These are phyloP conservation scores for Pisolithus microcarpus DNA, from an alignment of 768 basidiomycete species.

Conservation along the genomic window DNA sequence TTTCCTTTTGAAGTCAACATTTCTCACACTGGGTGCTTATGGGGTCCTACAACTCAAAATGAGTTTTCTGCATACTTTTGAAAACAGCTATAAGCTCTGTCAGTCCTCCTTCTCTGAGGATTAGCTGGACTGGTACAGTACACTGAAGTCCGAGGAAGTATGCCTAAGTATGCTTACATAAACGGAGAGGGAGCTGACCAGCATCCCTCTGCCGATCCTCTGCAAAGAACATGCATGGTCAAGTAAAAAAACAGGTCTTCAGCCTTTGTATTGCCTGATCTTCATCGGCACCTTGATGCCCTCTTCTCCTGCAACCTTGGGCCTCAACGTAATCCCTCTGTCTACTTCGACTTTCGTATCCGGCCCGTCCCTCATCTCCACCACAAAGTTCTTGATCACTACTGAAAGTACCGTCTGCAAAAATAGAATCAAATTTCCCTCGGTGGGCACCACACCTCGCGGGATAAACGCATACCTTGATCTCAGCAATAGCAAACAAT, in stretches of 20 bases:
- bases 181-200: no score
- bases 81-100: no score
- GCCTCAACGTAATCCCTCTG: conserved; percentile 4
- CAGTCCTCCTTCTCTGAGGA: no score
- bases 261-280: background rate
- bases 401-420: conserved; percentile 35
- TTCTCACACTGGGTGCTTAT: no score
- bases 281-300: conserved; percentile 20
- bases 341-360: conserved; percentile 6
- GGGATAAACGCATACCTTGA: conserved; percentile 14
- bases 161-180: no score
- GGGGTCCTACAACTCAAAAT: no score
- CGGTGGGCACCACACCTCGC: background rate
- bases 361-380: conserved; percentile 33
- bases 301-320: conserved; percentile 10
- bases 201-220: no score
- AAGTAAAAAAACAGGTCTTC: background rate
- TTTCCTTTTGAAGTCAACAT: no score
- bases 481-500: conserved; percentile 20
- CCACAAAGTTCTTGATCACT: conserved; percentile 34
- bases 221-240: background rate
- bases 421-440: background rate
- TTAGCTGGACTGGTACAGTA: no score
- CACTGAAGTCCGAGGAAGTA: no score
- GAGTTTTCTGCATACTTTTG: no score